A percentile compares a stretch with the other conserved stretches of the same genome.
phyloP scores from a whole-genome alignment of 192 early-diverging fungal species.

The Chytriomyces hyalinus region DNA sequence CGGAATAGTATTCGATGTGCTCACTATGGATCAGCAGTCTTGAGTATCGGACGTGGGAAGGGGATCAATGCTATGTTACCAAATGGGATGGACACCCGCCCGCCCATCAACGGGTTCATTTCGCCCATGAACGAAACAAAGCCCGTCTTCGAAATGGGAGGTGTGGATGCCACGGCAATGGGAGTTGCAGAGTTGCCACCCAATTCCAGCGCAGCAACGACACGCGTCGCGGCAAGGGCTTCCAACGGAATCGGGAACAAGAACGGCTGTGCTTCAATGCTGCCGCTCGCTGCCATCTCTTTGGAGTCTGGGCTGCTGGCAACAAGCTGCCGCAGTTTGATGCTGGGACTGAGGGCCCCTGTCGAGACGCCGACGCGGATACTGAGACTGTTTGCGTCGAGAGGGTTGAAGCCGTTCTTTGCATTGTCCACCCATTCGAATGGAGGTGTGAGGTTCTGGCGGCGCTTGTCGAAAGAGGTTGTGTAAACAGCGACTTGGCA shows the following conservation, averaged over 20 bases:
- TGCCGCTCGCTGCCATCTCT: neutral
- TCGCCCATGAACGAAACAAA: neutral
- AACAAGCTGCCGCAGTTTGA: neutral
- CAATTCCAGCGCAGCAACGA: neutral
- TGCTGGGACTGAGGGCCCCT: neutral
- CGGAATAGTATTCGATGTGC: neutral
- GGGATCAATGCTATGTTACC: no score
- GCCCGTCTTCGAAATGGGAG: neutral
- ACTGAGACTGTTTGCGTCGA: neutral
- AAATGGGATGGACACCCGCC: neutral
- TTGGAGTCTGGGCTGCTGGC: neutral
- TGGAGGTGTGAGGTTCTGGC: neutral
- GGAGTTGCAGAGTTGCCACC: neutral
- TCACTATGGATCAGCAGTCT: neutral
- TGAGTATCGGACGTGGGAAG: no score
- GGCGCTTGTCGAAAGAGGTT: constrained; percentile 1
- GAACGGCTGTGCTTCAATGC: neutral
- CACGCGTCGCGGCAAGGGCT: neutral
- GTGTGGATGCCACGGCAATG: neutral
- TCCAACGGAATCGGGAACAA: neutral
- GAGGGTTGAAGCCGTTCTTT: no score
- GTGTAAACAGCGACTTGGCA: constrained; percentile 1
- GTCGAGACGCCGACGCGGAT: neutral
- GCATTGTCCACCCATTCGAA: neutral
- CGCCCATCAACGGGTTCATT: neutral